Evolutionary conservation across 495 filamentous ascomycete genomes (phyloP).

Genomic region (Neurospora hispaniola): DNA sequence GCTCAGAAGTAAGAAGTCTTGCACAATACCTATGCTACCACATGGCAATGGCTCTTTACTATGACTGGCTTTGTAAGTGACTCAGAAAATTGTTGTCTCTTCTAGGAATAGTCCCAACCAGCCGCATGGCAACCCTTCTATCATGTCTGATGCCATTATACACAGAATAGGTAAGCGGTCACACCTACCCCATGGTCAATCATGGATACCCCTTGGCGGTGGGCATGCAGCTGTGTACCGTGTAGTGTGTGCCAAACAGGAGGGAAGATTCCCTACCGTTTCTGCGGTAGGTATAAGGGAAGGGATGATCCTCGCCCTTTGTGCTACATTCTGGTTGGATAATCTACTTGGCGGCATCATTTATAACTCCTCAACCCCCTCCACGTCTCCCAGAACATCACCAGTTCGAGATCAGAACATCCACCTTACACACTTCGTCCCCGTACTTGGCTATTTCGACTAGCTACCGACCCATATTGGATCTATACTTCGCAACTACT

Average conservation of each 20-base stretch:
- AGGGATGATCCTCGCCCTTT: background rate
- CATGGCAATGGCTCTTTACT: background rate
- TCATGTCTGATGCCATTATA: background rate
- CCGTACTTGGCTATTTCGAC: background rate
- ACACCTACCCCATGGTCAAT: background rate
- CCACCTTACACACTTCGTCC: background rate
- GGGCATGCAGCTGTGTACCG: background rate
- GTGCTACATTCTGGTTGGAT: background rate
- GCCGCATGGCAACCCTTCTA: background rate
- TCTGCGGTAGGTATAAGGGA: background rate
- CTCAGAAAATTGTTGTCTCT: background rate
- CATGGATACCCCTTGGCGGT: background rate
- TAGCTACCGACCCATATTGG: background rate
- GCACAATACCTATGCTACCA: background rate
- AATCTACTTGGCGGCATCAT: background rate
- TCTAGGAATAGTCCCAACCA: background rate
- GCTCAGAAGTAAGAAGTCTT: background rate
- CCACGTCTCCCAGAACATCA: background rate
- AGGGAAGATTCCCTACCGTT: background rate
- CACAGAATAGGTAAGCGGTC: background rate
- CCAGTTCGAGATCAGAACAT: background rate
- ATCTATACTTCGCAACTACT: background rate
- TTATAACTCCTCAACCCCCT: background rate
- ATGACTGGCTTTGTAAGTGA: background rate
- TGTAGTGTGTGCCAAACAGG: background rate